A percentile compares a stretch with the other conserved stretches of the same genome.
These are phyloP conservation scores for Echium plantagineum DNA, from an alignment of 257 asterid species.

Conservation along the genomic window DNA sequence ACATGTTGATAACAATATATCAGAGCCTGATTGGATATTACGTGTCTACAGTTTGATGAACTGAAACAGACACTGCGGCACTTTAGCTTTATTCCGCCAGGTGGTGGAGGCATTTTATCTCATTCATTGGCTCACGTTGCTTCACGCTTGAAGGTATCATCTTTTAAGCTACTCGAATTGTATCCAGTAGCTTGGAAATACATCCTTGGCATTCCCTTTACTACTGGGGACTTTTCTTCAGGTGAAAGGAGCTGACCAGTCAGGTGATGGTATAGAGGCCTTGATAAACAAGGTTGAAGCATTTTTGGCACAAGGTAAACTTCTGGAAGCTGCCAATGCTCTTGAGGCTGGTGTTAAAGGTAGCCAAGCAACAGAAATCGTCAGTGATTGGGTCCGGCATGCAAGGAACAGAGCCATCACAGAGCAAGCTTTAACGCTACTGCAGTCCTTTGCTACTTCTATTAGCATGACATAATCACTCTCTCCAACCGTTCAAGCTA, in stretches of 20 bases:
- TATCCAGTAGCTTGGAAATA: not conserved
- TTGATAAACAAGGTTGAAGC: conserved; percentile 64
- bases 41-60: conserved; percentile 54
- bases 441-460: too few species aligned
- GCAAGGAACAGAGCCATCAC: too few species aligned
- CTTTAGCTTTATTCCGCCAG: conserved; percentile 72
- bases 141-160: conserved; percentile 69
- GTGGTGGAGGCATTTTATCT: conserved; percentile 83
- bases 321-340: conserved; percentile 76
- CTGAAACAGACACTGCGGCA: conserved; percentile 77
- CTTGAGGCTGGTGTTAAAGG: too few species aligned
- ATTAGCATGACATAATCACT: too few species aligned
- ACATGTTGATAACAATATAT: not conserved
- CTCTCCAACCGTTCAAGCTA: too few species aligned
- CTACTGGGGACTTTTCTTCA: conserved; percentile 15
- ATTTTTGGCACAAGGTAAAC: conserved; percentile 69
- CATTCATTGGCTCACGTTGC: conserved; percentile 79
- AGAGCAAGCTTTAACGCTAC: too few species aligned
- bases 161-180: not conserved
- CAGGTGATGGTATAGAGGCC: conserved; percentile 88
- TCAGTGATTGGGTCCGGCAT: too few species aligned
- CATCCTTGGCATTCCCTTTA: not conserved
- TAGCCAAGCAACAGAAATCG: too few species aligned
- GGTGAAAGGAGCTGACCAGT: conserved; percentile 63
- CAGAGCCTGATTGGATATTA: conserved; percentile 8